Evolutionary conservation across 1,284 basidiomycete species (phyloP).

Genomic region (Pisolithus thermaeus): DNA sequence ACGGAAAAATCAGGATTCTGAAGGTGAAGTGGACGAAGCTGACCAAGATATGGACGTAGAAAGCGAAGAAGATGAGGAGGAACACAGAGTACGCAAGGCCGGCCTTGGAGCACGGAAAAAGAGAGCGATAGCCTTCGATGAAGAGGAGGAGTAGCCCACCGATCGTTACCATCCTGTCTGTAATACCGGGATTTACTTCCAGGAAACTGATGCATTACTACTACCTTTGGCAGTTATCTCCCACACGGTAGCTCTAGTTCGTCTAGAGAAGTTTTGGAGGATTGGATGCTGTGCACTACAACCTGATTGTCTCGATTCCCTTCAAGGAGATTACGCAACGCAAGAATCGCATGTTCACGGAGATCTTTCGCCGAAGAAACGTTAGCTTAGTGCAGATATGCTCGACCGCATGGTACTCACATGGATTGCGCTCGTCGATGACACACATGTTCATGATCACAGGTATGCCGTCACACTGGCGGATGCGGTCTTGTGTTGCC

Average conservation of each 20-base stretch:
- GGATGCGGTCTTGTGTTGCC: constrained; percentile 66
- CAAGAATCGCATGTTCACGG: constrained; percentile 84
- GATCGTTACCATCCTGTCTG: neutral
- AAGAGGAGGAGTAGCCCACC: constrained; percentile 45
- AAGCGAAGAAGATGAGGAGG: constrained; percentile 66
- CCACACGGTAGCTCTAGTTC: neutral
- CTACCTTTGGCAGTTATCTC: neutral
- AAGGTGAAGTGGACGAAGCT: constrained; percentile 37
- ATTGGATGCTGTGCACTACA: constrained; percentile 68
- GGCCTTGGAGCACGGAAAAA: constrained; percentile 47
- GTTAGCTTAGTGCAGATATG: constrained; percentile 2
- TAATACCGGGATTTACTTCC: neutral
- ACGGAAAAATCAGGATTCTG: constrained; percentile 17
- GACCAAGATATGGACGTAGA: constrained; percentile 64
- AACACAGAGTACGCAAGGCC: constrained; percentile 52
- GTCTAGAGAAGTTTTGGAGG: constrained; percentile 34
- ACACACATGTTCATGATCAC: constrained; percentile 83
- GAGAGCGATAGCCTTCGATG: constrained; percentile 51
- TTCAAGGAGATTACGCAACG: constrained; percentile 72
- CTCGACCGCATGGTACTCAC: constrained; percentile 44
- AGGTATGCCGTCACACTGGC: constrained; percentile 66
- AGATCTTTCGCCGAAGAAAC: constrained; percentile 49
- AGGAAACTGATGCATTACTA: neutral
- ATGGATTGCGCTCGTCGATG: constrained; percentile 85
- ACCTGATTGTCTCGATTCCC: constrained; percentile 76